These are phyloP conservation scores for Fagopyrum tataricum DNA, from an alignment of 148 eudicot species.

Conservation along the genomic window DNA sequence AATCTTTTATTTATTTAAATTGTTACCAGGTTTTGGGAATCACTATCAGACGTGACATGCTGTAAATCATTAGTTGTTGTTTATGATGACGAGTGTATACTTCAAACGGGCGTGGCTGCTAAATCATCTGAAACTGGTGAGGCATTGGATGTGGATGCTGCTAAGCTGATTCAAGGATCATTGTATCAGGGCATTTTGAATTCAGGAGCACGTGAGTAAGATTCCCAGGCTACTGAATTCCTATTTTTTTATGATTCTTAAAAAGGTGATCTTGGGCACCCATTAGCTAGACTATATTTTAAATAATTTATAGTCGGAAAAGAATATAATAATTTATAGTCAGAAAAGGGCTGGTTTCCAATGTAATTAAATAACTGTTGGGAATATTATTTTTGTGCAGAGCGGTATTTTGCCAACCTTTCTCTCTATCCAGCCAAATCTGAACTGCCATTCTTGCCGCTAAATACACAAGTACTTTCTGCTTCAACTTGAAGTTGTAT, in stretches of 20 bases:
- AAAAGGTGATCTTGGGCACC: neutral
- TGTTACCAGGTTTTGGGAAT: slow-evolving; percentile 69
- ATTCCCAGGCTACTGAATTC: neutral
- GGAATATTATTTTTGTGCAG: slow-evolving; percentile 31
- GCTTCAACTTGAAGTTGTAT: neutral
- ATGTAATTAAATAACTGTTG: neutral
- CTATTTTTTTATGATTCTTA: neutral
- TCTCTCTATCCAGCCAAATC: slow-evolving; percentile 92
- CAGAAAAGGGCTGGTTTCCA: neutral
- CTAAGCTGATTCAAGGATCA: slow-evolving; percentile 55
- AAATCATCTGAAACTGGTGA: slow-evolving; percentile 36
- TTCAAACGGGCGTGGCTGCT: slow-evolving; percentile 77
- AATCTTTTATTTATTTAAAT: neutral
- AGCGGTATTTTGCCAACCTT: slow-evolving; percentile 89
- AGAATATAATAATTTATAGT: neutral
- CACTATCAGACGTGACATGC: slow-evolving; percentile 69
- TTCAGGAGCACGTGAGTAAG: slow-evolving; percentile 70
- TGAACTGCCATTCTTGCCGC: slow-evolving; percentile 83
- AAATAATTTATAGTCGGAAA: neutral
- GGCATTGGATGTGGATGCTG: slow-evolving; percentile 43
- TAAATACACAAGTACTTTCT: slow-evolving; percentile 65
- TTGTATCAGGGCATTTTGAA: slow-evolving; percentile 56
- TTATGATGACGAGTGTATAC: slow-evolving; percentile 55
- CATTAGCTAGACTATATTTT: neutral
- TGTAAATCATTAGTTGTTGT: slow-evolving; percentile 77